These are phyloP conservation scores for Talaromyces borbonicus DNA, from an alignment of 495 filamentous ascomycete species.

Conservation along the genomic window DNA sequence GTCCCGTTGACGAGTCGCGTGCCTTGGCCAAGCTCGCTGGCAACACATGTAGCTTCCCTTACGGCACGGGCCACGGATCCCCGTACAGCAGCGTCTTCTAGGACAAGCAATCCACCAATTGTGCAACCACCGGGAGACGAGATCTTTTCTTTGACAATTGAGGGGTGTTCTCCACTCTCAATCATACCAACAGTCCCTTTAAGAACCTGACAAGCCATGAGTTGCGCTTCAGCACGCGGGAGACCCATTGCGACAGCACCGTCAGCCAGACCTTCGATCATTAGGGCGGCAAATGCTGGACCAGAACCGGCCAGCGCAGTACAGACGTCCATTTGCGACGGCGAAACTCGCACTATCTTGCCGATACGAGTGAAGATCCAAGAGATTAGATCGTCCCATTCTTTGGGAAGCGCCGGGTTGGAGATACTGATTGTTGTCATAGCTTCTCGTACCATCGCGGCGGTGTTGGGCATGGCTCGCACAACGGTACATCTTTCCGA, in stretches of 20 bases:
- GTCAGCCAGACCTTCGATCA: conserved; percentile 34
- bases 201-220: conserved; percentile 32
- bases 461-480: conserved; percentile 72
- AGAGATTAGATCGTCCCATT: conserved; percentile 42
- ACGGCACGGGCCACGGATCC: conserved; percentile 29
- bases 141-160: conserved; percentile 28
- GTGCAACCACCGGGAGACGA: conserved; percentile 36
- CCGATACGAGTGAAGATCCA: conserved; percentile 44
- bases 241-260: conserved; percentile 35
- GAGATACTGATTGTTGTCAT: conserved; percentile 71
- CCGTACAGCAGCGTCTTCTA: conserved; percentile 34
- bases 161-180: conserved; percentile 29
- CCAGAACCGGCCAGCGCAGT: conserved; percentile 32
- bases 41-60: conserved; percentile 32
- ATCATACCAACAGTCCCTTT: conserved; percentile 29
- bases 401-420: conserved; percentile 42
- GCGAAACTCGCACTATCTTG: conserved; percentile 19
- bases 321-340: conserved; percentile 26
- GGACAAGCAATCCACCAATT: conserved; percentile 33
- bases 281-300: conserved; percentile 34
- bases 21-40: conserved; percentile 27
- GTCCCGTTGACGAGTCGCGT: conserved; percentile 29
- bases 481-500: conserved; percentile 45
- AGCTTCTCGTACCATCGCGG: conserved; percentile 55
- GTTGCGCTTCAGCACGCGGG: conserved; percentile 27